phyloP scores from a whole-genome alignment of 805 yeast species.

The Wickerhamomyces subpelliculosus region DNA sequence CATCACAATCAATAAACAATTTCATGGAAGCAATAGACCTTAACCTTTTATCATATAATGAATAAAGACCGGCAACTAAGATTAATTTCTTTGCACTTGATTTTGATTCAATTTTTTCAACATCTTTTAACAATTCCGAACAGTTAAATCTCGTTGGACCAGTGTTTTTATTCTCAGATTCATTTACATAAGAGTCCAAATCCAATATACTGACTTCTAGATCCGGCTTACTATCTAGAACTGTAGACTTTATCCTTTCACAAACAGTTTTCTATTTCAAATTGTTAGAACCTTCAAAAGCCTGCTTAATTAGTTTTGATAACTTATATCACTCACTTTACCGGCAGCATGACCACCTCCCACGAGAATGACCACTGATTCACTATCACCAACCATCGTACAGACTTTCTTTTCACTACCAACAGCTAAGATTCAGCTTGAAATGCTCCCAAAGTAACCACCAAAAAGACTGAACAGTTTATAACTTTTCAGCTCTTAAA shows the following conservation, averaged over 20 bases:
- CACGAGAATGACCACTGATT: constrained; percentile 36
- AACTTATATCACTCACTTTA: constrained; percentile 24
- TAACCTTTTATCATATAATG: constrained; percentile 56
- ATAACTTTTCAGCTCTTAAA: too few species aligned
- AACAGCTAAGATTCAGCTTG: too few species aligned
- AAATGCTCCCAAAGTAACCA: too few species aligned
- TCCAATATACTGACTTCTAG: constrained; percentile 31
- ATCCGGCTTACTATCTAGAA: constrained; percentile 17
- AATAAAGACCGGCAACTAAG: constrained; percentile 73
- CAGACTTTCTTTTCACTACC: background rate
- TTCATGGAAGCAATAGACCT: constrained; percentile 53
- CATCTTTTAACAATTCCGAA: constrained; percentile 25
- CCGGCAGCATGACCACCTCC: constrained; percentile 65
- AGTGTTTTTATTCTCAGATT: constrained; percentile 2
- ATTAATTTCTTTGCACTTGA: constrained; percentile 24
- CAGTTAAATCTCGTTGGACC: constrained; percentile 13
- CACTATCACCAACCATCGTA: background rate
- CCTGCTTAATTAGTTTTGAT: too few species aligned
- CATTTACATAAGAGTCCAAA: constrained; percentile 33
- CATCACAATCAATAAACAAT: constrained; percentile 76
- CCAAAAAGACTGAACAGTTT: too few species aligned
- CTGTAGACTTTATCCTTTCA: constrained; percentile 28
- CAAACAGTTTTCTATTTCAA: constrained; percentile 23
- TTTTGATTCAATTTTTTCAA: constrained; percentile 21
- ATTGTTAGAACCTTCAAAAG: background rate